Base-by-base conservation (phyloP, 2,329 filamentous ascomycete species). In the Lasiodiplodia sp. region DNA sequence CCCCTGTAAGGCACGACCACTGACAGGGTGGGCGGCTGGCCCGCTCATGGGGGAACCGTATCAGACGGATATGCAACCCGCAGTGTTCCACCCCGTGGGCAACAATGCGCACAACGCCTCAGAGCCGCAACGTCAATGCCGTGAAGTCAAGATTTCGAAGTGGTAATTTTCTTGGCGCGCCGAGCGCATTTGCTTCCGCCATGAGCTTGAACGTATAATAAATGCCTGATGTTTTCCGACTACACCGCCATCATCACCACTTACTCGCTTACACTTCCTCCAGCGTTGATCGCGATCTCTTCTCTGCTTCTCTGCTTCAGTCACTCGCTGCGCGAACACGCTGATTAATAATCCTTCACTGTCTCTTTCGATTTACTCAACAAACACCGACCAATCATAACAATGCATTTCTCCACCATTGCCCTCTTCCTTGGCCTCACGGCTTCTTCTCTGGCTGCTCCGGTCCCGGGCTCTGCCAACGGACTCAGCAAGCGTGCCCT, bases 361-460 rank as follows among this genome's bases (percentile, higher is more conserved):
- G 60, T 64, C 60, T 52, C 51, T 64, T 28, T n/a, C 3, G 25
- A 64, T 25, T 31, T 14, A 64, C 23, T 11, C 8, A 44, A 31
- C 25, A 25, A 63, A 16, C 23, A 60, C 18, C 55, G 40, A 55
- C 52, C 55, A 21, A 47, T 14, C n/a, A 31, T 28, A 57, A 67
- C 25, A 28, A 67, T 67, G 65, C 53, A 37, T 28, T 62, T 67
- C 69, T 75, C 75, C 21, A 65, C 72, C 52, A 65, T 74, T 58
- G 69, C 74, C 51, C 8, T 77, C 62, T 66, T 78, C 56, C 68
- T 71, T 23, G 73, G 75, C 62, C 73, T 79, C 11, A 71, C 73
- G 25, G 73, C 77, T 34, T 56, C 76, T 28, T 57, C 74, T 31
- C 56, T 74, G 21, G 77, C 76, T 21, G 69, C 74, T 7, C 77